Evolutionary conservation across 148 eudicot species (phyloP).

Genomic region (Rhododendron griersonianum): DNA sequence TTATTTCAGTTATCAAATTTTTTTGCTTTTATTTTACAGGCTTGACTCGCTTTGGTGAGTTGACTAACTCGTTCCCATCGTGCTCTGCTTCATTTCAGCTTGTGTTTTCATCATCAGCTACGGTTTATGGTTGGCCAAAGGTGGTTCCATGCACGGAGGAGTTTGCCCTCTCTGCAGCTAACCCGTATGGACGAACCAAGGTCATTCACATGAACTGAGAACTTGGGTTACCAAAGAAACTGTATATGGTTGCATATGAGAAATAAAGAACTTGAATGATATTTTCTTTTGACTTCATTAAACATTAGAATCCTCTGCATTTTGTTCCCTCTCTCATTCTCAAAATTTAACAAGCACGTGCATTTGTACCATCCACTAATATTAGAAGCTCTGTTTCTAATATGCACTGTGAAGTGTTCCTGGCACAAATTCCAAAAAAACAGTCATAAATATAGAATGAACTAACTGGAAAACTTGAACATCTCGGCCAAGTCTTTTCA

Average conservation of each 20-base stretch:
- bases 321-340: background rate
- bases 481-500: background rate
- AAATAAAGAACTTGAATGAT: background rate
- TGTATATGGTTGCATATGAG: background rate
- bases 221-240: background rate
- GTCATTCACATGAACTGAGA: constrained; percentile 32
- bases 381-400: background rate
- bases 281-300: background rate
- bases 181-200: constrained; percentile 98
- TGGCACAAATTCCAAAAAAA: background rate
- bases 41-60: constrained; percentile 21
- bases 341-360: background rate
- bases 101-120: constrained; percentile 95
- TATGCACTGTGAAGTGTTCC: background rate
- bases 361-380: background rate
- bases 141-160: constrained; percentile 95
- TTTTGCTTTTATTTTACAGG: background rate
- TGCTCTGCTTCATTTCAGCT: constrained; percentile 44
- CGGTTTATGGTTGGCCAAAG: constrained; percentile 98
- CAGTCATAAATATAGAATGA: background rate
- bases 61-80: constrained; percentile 64
- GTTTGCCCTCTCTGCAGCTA: constrained; percentile 73
- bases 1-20: background rate
- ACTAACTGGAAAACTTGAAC: background rate
- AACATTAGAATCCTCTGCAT: background rate